Conservation (phyloP, 306 rosid genomes). For the Vigna mungo region DNA sequence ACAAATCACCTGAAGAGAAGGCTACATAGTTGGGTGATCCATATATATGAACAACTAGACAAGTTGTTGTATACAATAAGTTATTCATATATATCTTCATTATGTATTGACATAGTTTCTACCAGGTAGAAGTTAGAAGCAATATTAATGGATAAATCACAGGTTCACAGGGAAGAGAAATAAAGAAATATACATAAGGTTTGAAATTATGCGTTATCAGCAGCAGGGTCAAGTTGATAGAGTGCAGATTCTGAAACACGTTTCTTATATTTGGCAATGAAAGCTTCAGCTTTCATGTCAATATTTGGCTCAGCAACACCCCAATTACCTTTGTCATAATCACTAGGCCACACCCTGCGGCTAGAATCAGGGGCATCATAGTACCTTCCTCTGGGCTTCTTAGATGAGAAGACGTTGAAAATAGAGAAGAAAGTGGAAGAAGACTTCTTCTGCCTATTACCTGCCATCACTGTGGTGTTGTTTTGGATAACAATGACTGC, state of each 20-base stretch:
- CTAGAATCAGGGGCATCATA: conserved; percentile 38
- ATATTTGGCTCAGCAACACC: conserved; percentile 68
- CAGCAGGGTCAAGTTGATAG: conserved; percentile 41
- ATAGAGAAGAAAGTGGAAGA: conserved; percentile 54
- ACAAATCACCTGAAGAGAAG: neutral
- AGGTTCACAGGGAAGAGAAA: neutral
- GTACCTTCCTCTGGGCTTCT: conserved; percentile 41
- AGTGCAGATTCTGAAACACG: conserved; percentile 53
- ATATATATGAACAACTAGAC: neutral
- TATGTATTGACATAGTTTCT: conserved; percentile 14
- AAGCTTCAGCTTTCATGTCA: conserved; percentile 62
- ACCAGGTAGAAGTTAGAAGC: conserved; percentile 40
- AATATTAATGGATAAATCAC: conserved; percentile 2
- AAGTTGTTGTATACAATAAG: neutral
- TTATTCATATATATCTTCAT: neutral
- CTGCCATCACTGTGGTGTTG: conserved; percentile 50
- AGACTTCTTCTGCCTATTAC: conserved; percentile 57
- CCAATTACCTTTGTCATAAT: conserved; percentile 58
- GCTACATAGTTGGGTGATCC: neutral
- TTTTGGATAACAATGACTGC: neutral
- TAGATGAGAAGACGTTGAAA: conserved; percentile 55
- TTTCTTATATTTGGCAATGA: conserved; percentile 51
- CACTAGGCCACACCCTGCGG: conserved; percentile 62
- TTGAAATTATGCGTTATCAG: conserved; percentile 22
- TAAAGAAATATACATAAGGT: conserved; percentile 14